A percentile compares a stretch with the other conserved stretches of the same genome.
phyloP scores from a whole-genome alignment of 2,329 filamentous ascomycete genomes.

The Acrodontium crateriforme region DNA sequence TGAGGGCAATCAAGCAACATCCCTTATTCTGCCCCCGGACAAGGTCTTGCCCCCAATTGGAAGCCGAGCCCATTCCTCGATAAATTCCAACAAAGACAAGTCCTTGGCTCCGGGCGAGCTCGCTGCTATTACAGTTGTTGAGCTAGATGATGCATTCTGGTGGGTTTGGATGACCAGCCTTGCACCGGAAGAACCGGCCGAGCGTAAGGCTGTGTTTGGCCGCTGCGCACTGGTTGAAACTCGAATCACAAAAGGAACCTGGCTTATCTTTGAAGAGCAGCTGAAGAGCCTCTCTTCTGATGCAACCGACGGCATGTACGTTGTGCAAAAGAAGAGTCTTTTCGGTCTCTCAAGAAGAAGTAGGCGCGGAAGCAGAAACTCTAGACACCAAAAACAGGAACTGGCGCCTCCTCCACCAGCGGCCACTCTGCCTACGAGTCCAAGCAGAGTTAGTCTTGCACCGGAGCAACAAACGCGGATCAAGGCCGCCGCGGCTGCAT shows the following conservation, averaged over 20 bases:
- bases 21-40: conserved; percentile 73
- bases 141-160: conserved; percentile 94
- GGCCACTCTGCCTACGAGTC: conserved; percentile 27
- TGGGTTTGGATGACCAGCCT: conserved; percentile 99
- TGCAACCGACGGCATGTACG: conserved; percentile 71
- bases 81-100: conserved; percentile 40
- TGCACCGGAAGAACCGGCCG: conserved; percentile 72
- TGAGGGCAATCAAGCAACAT: conserved; percentile 34
- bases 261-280: conserved; percentile 93
- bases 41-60: conserved; percentile 81
- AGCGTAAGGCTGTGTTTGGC: conserved; percentile 85
- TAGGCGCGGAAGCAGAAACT: conserved; percentile 55
- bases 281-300: conserved; percentile 83
- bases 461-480: conserved; percentile 89
- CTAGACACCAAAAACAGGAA: conserved; percentile 42
- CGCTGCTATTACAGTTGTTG: conserved; percentile 74
- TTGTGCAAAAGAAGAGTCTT: conserved; percentile 82
- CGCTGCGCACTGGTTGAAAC: conserved; percentile 89
- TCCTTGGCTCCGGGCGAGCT: conserved; percentile 81
- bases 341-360: conserved; percentile 71
- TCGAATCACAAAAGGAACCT: conserved; percentile 62
- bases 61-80: conserved; percentile 55
- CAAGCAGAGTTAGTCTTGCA: conserved; percentile 72
- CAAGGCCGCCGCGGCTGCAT: conserved; percentile 72
- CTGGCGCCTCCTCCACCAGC: not conserved